Evolutionary conservation across 352 stramenopile genomes (phyloP).

Genomic region (Phytophthora tentaculata): DNA sequence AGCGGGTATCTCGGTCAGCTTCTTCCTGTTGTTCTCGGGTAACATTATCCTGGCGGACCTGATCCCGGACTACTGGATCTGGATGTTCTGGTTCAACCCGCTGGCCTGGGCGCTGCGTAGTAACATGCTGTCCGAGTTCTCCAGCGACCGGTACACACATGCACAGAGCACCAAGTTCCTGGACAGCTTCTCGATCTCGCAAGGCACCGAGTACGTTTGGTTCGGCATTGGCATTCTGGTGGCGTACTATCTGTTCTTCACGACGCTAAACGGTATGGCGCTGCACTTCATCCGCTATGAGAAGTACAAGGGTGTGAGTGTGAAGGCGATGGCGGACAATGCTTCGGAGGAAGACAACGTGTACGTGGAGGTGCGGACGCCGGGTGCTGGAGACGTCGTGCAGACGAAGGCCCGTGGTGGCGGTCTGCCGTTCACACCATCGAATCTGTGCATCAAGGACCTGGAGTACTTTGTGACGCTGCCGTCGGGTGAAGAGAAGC

Average conservation of each 20-base stretch:
- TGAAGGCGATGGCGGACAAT: constrained; percentile 23
- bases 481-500: constrained; percentile 50
- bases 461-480: constrained; percentile 61
- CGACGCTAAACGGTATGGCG: constrained; percentile 38
- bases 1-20: constrained; percentile 47
- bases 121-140: constrained; percentile 57
- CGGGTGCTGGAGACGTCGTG: not conserved
- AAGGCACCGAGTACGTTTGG: constrained; percentile 46
- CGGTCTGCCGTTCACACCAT: constrained; percentile 42
- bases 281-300: constrained; percentile 56
- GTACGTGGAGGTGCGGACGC: constrained; percentile 43
- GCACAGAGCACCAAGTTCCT: constrained; percentile 17
- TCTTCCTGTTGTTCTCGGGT: constrained; percentile 63
- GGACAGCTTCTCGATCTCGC: constrained; percentile 43
- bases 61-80: constrained; percentile 48
- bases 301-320: constrained; percentile 31
- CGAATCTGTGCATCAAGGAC: constrained; percentile 51
- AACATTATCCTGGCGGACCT: constrained; percentile 61
- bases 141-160: constrained; percentile 25
- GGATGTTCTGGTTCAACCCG: constrained; percentile 51
- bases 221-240: constrained; percentile 42
- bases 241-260: constrained; percentile 54
- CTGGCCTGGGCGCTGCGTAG: constrained; percentile 48
- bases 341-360: constrained; percentile 21
- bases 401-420: constrained; percentile 14